These are phyloP conservation scores for Brassica rapa DNA, from an alignment of 345 rosid species.

Conservation along the genomic window DNA sequence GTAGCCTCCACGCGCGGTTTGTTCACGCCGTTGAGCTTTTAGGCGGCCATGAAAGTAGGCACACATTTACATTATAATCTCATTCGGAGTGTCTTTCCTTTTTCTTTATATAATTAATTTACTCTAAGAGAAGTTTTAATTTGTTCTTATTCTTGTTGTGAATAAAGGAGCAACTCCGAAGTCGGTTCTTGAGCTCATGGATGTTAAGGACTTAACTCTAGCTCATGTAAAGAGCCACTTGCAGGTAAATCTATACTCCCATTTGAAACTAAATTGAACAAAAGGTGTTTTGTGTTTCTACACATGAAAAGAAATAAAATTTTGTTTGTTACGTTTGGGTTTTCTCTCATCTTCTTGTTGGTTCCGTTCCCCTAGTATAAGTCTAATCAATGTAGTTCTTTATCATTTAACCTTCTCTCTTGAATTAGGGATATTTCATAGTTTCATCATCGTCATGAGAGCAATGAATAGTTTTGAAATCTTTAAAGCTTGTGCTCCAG, in stretches of 20 bases:
- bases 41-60: slow-evolving; percentile 90
- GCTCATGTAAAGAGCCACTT: slow-evolving; percentile 93
- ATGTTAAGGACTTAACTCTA: slow-evolving; percentile 84
- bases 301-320: background rate
- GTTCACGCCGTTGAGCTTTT: slow-evolving; percentile 90
- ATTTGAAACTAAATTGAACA: background rate
- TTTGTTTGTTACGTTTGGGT: background rate
- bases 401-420: background rate
- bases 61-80: background rate
- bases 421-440: slow-evolving; percentile 28
- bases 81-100: background rate
- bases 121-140: background rate
- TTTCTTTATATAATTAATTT: background rate
- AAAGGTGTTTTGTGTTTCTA: background rate
- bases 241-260: slow-evolving; percentile 57
- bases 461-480: slow-evolving; percentile 21
- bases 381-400: slow-evolving; percentile 14
- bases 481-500: background rate
- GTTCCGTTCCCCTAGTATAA: background rate
- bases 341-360: slow-evolving; percentile 21
- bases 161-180: slow-evolving; percentile 82
- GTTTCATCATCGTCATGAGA: slow-evolving; percentile 32
- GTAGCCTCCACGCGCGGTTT: slow-evolving; percentile 80
- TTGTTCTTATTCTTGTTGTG: slow-evolving; percentile 2
- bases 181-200: slow-evolving; percentile 91